Evolutionary conservation across 192 early-diverging fungal species (phyloP), one percentile per base, ranked within the genome.

Genomic region (Coemansia sp.): DNA sequence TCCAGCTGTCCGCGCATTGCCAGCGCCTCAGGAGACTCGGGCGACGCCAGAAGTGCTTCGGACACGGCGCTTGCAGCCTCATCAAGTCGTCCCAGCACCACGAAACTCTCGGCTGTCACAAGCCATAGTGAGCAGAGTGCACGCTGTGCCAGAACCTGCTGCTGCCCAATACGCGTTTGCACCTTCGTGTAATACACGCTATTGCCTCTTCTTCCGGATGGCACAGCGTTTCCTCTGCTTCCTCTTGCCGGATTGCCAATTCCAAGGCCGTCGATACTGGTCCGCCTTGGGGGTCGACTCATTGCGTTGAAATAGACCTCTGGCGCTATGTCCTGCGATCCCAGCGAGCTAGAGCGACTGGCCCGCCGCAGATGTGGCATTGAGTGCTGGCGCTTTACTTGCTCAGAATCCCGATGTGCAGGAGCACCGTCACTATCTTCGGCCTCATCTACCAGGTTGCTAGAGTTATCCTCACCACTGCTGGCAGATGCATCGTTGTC

Each of bases 81-180:
- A 40, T 76, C 81, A 21, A 61, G 41, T 4, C 71, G 76, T 46
- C 73, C 56, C 63, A 78, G 67, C 46, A 62, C 58, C 9, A 73
- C 65, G 58, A 78, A 83, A 13, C 67, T 64, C 11, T 72, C 65
- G 0, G 76, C 76, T 6, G 81, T 76, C 4, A 60, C 54, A 40
- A 83, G 73, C 81, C 81, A 83, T 51, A 83, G 62, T 19, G 67
- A 49, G 15, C 81, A 78, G 46, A 83, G 70, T 39, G 77, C 72
- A 41, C 68, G 69, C 49, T 65, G 68, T n/a, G 81, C 76, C 67
- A 62, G 67, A 5, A 52, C 56, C 8, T 68, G 69, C 48, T 73
- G 76, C 37, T 71, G 67, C 18, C 54, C 18, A 18, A 48, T 51
- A 8, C 77, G 72, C 39, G 81, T 83, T 5, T 70, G 39, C 42